Evolutionary conservation across 306 rosid genomes (phyloP).

Genomic region (Gastrolobium villosum): DNA sequence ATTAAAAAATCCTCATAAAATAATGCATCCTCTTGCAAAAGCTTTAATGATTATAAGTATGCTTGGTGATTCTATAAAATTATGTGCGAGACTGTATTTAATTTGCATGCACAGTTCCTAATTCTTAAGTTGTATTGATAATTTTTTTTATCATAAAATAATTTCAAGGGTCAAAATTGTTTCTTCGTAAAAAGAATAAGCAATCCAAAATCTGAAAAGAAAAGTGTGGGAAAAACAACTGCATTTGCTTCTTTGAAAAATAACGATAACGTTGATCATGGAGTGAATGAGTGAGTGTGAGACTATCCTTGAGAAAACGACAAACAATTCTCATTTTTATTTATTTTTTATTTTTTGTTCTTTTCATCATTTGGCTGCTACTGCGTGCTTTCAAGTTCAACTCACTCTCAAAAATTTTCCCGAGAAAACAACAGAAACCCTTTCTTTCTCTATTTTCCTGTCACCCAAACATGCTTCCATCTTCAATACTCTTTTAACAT

Average conservation of each 20-base stretch:
- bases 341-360: neutral
- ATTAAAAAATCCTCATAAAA: too few relatives aligned
- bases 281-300: neutral
- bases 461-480: constrained; percentile 23
- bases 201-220: too few relatives aligned
- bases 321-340: neutral
- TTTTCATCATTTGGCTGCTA: neutral
- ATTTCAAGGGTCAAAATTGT: too few relatives aligned
- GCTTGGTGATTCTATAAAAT: too few relatives aligned
- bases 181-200: too few relatives aligned
- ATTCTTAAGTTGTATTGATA: too few relatives aligned
- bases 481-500: constrained; percentile 27
- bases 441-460: neutral
- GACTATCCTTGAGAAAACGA: neutral
- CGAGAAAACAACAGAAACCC: constrained; percentile 6
- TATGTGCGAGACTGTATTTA: too few relatives aligned
- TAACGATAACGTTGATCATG: neutral
- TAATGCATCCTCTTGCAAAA: too few relatives aligned
- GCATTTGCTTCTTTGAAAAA: neutral
- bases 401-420: constrained; percentile 15
- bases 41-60: too few relatives aligned
- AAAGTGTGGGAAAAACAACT: too few relatives aligned
- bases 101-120: too few relatives aligned
- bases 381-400: neutral
- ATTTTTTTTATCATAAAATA: too few relatives aligned